These are phyloP conservation scores for Nakaseomyces uthaithaninus DNA, from an alignment of 1,139 yeast species.

Conservation along the genomic window DNA sequence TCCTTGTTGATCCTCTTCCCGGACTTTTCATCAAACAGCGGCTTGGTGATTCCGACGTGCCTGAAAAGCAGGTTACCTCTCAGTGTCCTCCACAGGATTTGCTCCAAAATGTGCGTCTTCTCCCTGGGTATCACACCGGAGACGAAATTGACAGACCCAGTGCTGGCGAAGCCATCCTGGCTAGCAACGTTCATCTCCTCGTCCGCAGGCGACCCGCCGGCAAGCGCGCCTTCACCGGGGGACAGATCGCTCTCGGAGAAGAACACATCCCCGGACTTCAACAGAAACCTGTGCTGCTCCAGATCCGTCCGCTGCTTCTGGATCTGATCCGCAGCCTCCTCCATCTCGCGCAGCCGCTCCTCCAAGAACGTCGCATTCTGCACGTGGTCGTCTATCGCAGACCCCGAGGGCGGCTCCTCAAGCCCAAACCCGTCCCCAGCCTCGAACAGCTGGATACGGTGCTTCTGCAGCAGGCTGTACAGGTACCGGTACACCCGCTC, in stretches of 20 bases:
- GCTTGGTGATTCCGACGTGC: constrained; percentile 57
- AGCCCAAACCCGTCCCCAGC: constrained; percentile 29
- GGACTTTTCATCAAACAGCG: constrained; percentile 43
- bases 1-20: constrained; percentile 51
- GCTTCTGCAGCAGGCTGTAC: constrained; percentile 40
- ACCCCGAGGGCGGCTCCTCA: constrained; percentile 38
- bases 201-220: constrained; percentile 8
- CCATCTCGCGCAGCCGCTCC: constrained; percentile 48
- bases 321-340: constrained; percentile 47
- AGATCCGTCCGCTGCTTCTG: constrained; percentile 48
- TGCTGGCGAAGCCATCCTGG: constrained; percentile 12
- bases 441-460: constrained; percentile 41
- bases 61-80: constrained; percentile 83
- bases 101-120: constrained; percentile 64
- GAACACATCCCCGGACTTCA: constrained; percentile 61
- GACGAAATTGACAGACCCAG: constrained; percentile 48
- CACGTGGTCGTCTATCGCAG: constrained; percentile 68
- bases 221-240: neutral
- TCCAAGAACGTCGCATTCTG: constrained; percentile 58
- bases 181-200: constrained; percentile 11
- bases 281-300: constrained; percentile 58
- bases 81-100: constrained; percentile 85
- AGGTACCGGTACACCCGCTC: constrained; percentile 48
- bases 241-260: constrained; percentile 33
- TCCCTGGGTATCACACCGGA: constrained; percentile 77